Evolutionary conservation across 2,329 filamentous ascomycete species (phyloP).

Genomic region (Fusarium zealandicum): DNA sequence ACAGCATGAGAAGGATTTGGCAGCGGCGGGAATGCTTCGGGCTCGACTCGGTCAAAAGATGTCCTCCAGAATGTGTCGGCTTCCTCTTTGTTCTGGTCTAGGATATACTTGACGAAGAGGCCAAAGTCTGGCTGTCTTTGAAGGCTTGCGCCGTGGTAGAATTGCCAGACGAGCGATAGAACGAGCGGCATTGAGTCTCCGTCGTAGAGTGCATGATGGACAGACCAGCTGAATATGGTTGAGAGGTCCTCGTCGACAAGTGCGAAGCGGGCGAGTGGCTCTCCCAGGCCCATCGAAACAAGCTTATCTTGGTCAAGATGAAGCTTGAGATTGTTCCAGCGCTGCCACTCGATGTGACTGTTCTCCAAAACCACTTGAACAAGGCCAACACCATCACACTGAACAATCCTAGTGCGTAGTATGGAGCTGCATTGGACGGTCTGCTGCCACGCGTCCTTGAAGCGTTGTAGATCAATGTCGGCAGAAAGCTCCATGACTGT

Average conservation of each 20-base stretch:
- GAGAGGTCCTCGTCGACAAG: conserved; percentile 43
- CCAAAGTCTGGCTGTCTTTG: not conserved
- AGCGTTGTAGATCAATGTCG: not conserved
- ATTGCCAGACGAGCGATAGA: not conserved
- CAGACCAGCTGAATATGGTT: conserved; percentile 2
- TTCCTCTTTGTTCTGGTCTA: not conserved
- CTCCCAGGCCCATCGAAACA: conserved; percentile 48
- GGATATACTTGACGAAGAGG: not conserved
- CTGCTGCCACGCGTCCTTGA: conserved; percentile 25
- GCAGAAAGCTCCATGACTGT: conserved; percentile 11
- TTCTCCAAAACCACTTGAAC: conserved; percentile 54
- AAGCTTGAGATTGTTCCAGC: conserved; percentile 38
- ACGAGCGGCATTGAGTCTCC: conserved; percentile 33
- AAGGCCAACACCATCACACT: conserved; percentile 49
- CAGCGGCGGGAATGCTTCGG: not conserved
- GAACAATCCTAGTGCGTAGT: conserved; percentile 56
- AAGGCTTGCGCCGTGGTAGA: not conserved
- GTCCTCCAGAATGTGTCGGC: not conserved
- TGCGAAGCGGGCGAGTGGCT: conserved; percentile 51
- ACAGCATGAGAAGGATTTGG: not conserved
- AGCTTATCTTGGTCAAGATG: conserved; percentile 49
- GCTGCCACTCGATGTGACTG: conserved; percentile 41
- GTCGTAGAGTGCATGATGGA: conserved; percentile 58
- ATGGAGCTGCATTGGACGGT: conserved; percentile 34
- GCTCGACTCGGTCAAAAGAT: not conserved